Conservation (phyloP, 257 asterid genomes). For the Handroanthus guayacan region DNA sequence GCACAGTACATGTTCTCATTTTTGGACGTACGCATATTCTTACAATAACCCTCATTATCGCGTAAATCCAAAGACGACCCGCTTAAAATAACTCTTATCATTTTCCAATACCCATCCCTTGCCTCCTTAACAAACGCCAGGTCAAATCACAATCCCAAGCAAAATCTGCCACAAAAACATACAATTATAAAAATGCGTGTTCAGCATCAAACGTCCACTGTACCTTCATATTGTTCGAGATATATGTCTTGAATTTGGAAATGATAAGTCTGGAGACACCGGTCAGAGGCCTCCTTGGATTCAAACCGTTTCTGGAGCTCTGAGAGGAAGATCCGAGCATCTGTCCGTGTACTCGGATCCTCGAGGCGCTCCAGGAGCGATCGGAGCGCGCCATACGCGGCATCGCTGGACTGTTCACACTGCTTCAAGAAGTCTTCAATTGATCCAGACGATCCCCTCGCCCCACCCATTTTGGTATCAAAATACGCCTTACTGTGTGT, state of each 20-base stretch:
- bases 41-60: neutral
- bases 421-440: slow-evolving; percentile 80
- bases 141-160: slow-evolving; percentile 21
- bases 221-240: slow-evolving; percentile 87
- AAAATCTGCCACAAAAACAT: slow-evolving; percentile 22
- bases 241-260: slow-evolving; percentile 82
- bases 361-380: slow-evolving; percentile 87
- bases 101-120: neutral
- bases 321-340: slow-evolving; percentile 86
- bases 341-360: slow-evolving; percentile 76
- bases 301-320: slow-evolving; percentile 74
- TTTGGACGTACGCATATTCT: slow-evolving; percentile 28
- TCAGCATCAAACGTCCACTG: slow-evolving; percentile 5
- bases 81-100: neutral
- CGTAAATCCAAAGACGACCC: slow-evolving; percentile 28
- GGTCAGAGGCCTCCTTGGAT: slow-evolving; percentile 60
- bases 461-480: slow-evolving; percentile 23
- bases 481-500: slow-evolving; percentile 30
- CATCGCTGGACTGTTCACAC: slow-evolving; percentile 85
- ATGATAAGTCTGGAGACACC: slow-evolving; percentile 76
- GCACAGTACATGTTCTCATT: neutral
- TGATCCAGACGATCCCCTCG: slow-evolving; percentile 40
- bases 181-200: slow-evolving; percentile 3
- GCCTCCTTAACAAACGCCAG: neutral
- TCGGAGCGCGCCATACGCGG: slow-evolving; percentile 88